These are phyloP conservation scores for Ganoderma sinense DNA, from an alignment of 1,284 basidiomycete genomes.

Conservation along the genomic window DNA sequence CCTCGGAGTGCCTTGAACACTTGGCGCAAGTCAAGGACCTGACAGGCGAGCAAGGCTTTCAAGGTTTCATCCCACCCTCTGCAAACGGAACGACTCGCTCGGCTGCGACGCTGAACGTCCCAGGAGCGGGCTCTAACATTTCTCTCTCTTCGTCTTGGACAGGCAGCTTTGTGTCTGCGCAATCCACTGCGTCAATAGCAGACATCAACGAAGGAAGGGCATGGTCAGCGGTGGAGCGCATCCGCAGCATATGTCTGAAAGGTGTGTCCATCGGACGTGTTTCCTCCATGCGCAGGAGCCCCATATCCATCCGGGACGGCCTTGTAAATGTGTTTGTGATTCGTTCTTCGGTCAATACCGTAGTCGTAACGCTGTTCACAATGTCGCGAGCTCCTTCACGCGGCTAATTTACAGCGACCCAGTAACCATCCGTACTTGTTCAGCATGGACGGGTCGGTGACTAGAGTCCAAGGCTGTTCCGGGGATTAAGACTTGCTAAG, in stretches of 20 bases:
- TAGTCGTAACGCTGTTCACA: neutral
- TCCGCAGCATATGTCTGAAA: conserved; percentile 74
- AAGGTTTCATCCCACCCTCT: conserved; percentile 56
- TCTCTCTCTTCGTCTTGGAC: conserved; percentile 55
- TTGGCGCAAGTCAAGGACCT: conserved; percentile 65
- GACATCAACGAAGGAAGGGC: conserved; percentile 69
- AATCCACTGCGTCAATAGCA: conserved; percentile 47
- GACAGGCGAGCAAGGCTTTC: conserved; percentile 55
- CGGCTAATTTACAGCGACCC: too few relatives aligned
- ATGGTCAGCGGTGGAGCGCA: conserved; percentile 70
- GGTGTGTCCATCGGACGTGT: conserved; percentile 47
- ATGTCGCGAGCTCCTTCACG: too few relatives aligned
- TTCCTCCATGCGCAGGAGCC: neutral
- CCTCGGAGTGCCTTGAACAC: conserved; percentile 66
- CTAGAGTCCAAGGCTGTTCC: neutral
- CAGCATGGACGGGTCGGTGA: too few relatives aligned
- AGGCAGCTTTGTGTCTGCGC: conserved; percentile 53
- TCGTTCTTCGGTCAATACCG: too few relatives aligned
- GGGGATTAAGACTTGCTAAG: neutral
- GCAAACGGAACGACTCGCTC: conserved; percentile 53
- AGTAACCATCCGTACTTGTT: too few relatives aligned
- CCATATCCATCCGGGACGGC: neutral
- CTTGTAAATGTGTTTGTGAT: neutral
- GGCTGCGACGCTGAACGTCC: conserved; percentile 47
- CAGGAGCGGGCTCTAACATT: conserved; percentile 42